phyloP scores from a whole-genome alignment of 306 rosid species.

The Lathyrus aphaca region DNA sequence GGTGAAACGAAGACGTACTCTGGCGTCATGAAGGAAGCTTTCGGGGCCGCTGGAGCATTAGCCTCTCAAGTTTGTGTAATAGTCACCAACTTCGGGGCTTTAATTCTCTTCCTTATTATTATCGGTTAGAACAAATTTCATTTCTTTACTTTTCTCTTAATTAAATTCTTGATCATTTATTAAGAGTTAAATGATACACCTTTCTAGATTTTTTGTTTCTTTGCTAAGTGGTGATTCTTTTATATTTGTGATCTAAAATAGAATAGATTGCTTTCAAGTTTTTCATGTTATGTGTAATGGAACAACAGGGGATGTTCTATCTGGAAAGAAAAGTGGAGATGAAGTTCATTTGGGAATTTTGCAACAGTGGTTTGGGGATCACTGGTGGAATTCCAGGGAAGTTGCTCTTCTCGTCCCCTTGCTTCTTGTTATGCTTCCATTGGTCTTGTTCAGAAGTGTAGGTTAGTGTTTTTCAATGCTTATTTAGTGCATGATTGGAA shows the following conservation, averaged over 20 bases:
- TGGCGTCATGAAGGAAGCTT: constrained; percentile 87
- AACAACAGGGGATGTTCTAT: constrained; percentile 75
- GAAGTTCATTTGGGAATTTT: constrained; percentile 77
- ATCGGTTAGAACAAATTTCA: constrained; percentile 50
- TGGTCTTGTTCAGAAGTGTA: constrained; percentile 69
- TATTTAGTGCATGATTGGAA: not conserved
- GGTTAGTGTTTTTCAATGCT: constrained; percentile 49
- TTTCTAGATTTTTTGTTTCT: no score
- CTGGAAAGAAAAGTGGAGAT: constrained; percentile 59
- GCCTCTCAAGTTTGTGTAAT: constrained; percentile 68
- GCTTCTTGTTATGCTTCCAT: constrained; percentile 68
- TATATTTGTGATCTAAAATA: not conserved
- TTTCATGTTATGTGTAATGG: constrained; percentile 22
- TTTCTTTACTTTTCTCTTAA: not conserved
- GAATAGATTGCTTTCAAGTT: not conserved
- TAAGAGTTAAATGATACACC: not conserved
- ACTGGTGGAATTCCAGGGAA: constrained; percentile 93
- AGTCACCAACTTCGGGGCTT: constrained; percentile 72
- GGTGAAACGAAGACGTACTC: constrained; percentile 80
- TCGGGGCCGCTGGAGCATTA: constrained; percentile 62
- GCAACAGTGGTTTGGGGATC: constrained; percentile 91
- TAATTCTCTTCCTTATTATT: constrained; percentile 81
- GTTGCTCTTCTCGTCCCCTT: constrained; percentile 60
- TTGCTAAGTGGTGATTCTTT: not conserved
- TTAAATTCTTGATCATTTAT: not conserved